These are phyloP conservation scores for Scheffersomyces illinoinensis DNA, from an alignment of 1,139 yeast species.

Conservation along the genomic window DNA sequence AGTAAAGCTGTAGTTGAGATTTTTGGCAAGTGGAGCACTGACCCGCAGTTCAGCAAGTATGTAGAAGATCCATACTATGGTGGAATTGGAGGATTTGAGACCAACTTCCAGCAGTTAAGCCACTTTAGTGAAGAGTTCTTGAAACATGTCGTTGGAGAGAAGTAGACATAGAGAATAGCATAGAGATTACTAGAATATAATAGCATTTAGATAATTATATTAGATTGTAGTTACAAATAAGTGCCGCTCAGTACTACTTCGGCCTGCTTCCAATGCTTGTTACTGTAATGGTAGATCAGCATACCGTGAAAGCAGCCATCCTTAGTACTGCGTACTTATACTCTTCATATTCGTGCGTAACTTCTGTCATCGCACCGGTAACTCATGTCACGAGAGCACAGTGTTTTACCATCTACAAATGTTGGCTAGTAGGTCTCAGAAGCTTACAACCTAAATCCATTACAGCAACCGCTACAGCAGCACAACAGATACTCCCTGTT, in stretches of 20 bases:
- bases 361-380: not conserved
- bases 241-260: not conserved
- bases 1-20: conserved; percentile 53
- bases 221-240: too few species aligned
- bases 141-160: conserved; percentile 42
- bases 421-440: not conserved
- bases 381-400: not conserved
- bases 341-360: not conserved
- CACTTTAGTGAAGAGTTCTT: conserved; percentile 74
- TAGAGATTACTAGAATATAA: not conserved
- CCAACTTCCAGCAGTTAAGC: conserved; percentile 68
- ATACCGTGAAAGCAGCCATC: not conserved
- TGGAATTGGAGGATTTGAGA: conserved; percentile 78
- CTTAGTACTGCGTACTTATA: not conserved
- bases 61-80: conserved; percentile 95
- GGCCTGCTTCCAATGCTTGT: not conserved
- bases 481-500: not conserved
- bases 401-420: not conserved
- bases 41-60: conserved; percentile 46
- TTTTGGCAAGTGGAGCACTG: conserved; percentile 78
- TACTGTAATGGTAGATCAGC: not conserved
- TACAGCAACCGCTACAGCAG: not conserved
- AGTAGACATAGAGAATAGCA: not conserved
- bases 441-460: not conserved
- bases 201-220: not conserved